Evolutionary conservation across 2,329 filamentous ascomycete species (phyloP), one percentile per base, ranked within the genome.

Genomic region (Ophiostoma himal-ulmi): DNA sequence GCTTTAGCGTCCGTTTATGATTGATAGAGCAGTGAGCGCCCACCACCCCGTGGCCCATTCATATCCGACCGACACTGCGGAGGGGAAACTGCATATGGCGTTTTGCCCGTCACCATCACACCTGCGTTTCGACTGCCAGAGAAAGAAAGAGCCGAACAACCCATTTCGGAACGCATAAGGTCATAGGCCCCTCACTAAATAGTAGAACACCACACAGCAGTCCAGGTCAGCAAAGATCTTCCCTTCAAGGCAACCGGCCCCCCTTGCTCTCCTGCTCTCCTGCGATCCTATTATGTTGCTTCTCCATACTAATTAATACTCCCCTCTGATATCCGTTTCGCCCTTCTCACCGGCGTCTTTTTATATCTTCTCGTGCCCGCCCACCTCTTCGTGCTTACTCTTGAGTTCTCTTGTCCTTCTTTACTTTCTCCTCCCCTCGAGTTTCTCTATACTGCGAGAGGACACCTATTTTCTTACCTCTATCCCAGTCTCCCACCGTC

Each of bases 11-110:
- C 62, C 62, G 62, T 65, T 36, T 20, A 64, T 7, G 30, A 64
- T 37, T 17, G 17, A 48, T 48, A 20, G 44, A 20, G 44, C 30
- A 26, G 52, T 57, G 54, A 30, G 54, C 54, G 14, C 54, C 22
- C 34, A 60, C 54, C 54, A 30, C 22, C 11, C 11, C 26, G 30
- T 60, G 52, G 39, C 7, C 10, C 68, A 44, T 67, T 72, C 70
- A 69, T 26, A 72, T 72, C 69, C 69, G 57, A 72, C 71, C 69
- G 70, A 71, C 70, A 68, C 54, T 54, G 52, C 60, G 48, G 39
- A 72, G 69, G 52, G 48, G 65, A 66, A 52, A 67, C 39, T 60
- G 68, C 41, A 37, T 17, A 17, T 17, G 14, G 14, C 8, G 20
- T 37, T 17, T 37, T 37, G 57, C 69, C 67, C 48, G 37, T 37